These are phyloP conservation scores for Sporopachydermia cereana DNA, from an alignment of 1,139 yeast genomes.

Conservation along the genomic window DNA sequence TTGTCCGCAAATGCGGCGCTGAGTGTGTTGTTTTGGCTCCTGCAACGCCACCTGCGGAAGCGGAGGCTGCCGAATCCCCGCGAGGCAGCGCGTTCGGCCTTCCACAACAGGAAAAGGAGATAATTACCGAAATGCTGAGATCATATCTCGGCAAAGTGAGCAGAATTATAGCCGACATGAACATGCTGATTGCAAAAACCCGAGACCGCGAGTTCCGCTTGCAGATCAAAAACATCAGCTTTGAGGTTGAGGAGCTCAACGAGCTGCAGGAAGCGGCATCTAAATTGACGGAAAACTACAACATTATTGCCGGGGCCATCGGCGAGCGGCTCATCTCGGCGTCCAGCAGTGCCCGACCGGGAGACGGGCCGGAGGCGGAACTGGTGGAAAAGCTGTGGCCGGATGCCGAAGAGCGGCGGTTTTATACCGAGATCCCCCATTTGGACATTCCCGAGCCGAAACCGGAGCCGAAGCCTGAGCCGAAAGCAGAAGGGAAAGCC, in stretches of 20 bases:
- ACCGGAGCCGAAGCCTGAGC: not conserved
- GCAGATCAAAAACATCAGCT: slow-evolving; percentile 16
- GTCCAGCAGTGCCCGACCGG: not conserved
- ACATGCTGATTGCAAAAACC: not conserved
- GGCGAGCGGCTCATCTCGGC: not conserved
- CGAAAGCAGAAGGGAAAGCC: slow-evolving; percentile 19
- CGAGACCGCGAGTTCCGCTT: not conserved
- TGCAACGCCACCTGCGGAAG: not conserved
- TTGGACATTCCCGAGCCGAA: not conserved
- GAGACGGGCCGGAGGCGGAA: not conserved
- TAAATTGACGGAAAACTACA: slow-evolving; percentile 1
- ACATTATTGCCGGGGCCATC: not conserved
- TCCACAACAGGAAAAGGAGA: not conserved
- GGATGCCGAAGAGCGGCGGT: not conserved
- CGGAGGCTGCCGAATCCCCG: not conserved
- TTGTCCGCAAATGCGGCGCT: slow-evolving; percentile 24
- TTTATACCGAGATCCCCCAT: not conserved
- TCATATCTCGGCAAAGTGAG: not conserved
- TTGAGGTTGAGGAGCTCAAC: not conserved
- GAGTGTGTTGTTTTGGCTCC: not conserved
- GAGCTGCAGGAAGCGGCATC: not conserved
- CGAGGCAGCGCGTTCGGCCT: not conserved
- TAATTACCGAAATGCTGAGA: not conserved
- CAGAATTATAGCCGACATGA: not conserved
- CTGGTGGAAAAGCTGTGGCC: not conserved